Conservation (phyloP, 345 rosid species). For the Sisymbrium irio region DNA sequence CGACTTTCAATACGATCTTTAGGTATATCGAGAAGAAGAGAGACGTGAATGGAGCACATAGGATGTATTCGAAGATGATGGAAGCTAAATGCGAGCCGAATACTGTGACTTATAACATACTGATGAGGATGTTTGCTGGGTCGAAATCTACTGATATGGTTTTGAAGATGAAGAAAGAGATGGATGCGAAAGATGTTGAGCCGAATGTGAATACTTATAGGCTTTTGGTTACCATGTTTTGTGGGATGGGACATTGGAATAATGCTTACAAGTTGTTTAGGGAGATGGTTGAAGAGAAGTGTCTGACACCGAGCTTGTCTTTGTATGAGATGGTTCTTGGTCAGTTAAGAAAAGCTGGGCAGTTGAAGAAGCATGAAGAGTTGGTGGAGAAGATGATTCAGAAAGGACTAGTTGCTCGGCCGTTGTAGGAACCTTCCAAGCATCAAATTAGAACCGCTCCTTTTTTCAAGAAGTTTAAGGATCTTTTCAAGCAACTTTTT, state of each 20-base stretch:
- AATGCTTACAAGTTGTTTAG: slow-evolving; percentile 74
- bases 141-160: slow-evolving; percentile 86
- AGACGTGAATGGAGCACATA: slow-evolving; percentile 81
- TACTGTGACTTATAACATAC: slow-evolving; percentile 65
- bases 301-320: slow-evolving; percentile 63
- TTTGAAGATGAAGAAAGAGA: slow-evolving; percentile 85
- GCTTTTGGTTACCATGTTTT: slow-evolving; percentile 77
- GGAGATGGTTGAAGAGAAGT: slow-evolving; percentile 87
- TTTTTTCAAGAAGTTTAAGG: not conserved
- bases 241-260: slow-evolving; percentile 96
- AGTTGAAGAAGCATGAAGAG: slow-evolving; percentile 88
- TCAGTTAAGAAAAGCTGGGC: slow-evolving; percentile 78
- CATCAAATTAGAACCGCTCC: not conserved
- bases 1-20: slow-evolving; percentile 72
- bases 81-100: slow-evolving; percentile 58
- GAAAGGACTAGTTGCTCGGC: slow-evolving; percentile 36
- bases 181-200: slow-evolving; percentile 80
- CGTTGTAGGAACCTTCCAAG: slow-evolving; percentile 29
- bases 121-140: slow-evolving; percentile 76
- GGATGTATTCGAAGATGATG: slow-evolving; percentile 74
- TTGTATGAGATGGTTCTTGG: slow-evolving; percentile 69
- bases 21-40: slow-evolving; percentile 63
- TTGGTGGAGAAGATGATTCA: slow-evolving; percentile 81
- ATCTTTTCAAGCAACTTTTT: not conserved
- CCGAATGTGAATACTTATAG: slow-evolving; percentile 83